Percentiles rank a stretch among this genome's conserved stretches.
phyloP scores from a whole-genome alignment of 345 rosid genomes.

The Melaleuca quinquenervia region DNA sequence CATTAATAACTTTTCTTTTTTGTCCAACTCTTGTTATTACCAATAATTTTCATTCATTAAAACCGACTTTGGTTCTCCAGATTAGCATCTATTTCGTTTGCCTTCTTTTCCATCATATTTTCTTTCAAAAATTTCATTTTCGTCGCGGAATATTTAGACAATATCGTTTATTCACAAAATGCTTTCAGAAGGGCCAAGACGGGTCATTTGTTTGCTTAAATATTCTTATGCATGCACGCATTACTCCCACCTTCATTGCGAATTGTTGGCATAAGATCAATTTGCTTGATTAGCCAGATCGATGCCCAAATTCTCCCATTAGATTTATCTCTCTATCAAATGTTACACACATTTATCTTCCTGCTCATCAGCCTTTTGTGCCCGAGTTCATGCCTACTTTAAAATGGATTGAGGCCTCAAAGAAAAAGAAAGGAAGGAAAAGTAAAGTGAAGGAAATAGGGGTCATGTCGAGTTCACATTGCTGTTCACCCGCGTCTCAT shows the following conservation, averaged over 20 bases:
- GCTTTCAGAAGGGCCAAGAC: not conserved
- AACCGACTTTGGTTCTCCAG: not conserved
- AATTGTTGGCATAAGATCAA: not conserved
- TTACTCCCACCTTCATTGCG: not conserved
- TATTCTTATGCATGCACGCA: not conserved
- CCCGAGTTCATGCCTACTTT: not conserved
- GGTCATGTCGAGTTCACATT: not conserved
- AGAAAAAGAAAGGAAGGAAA: too few relatives aligned
- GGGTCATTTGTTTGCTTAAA: not conserved
- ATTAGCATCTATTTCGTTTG: not conserved
- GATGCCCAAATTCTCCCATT: not conserved
- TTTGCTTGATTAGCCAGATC: not conserved
- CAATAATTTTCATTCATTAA: not conserved
- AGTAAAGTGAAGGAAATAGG: not conserved
- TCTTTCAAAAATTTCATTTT: not conserved
- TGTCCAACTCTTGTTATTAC: not conserved
- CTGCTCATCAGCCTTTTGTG: not conserved
- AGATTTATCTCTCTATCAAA: not conserved
- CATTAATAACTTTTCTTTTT: not conserved
- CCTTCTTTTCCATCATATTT: not conserved
- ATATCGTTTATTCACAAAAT: not conserved
- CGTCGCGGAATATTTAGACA: not conserved
- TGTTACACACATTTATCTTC: too few relatives aligned
- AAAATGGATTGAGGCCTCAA: too few relatives aligned
- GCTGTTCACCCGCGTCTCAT: not conserved